These are phyloP conservation scores for Nigrograna mackinnonii DNA, from an alignment of 2,329 filamentous ascomycete species.

Conservation along the genomic window DNA sequence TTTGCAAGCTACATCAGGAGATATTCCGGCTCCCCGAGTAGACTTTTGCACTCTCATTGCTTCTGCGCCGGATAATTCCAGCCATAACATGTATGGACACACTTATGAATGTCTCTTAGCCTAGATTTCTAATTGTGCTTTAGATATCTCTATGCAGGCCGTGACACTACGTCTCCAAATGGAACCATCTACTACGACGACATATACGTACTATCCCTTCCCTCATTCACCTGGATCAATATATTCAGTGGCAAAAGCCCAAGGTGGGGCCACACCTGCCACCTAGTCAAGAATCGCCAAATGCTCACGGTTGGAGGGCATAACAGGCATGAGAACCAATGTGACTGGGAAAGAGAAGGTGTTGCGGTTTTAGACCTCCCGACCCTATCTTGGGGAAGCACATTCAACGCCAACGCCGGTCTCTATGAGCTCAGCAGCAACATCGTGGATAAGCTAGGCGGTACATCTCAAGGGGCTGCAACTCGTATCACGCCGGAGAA, in stretches of 20 bases:
- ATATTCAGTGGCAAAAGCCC: constrained; percentile 41
- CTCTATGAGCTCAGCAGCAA: neutral
- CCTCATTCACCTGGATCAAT: constrained; percentile 51
- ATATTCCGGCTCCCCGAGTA: constrained; percentile 45
- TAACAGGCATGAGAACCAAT: constrained; percentile 8
- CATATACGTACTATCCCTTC: constrained; percentile 50
- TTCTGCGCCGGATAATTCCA: constrained; percentile 49
- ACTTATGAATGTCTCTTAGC: too few species aligned
- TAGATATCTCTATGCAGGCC: constrained; percentile 57
- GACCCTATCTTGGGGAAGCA: constrained; percentile 15
- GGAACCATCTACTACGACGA: too few species aligned
- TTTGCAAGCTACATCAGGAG: constrained; percentile 45
- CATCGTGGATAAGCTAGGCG: neutral
- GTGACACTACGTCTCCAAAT: constrained; percentile 30
- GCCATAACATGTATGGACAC: constrained; percentile 53
- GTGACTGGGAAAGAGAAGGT: constrained; percentile 20
- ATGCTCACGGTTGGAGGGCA: constrained; percentile 46
- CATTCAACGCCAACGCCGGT: constrained; percentile 8
- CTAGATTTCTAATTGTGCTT: too few species aligned
- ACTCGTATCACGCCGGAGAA: too few species aligned
- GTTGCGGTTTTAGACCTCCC: constrained; percentile 17
- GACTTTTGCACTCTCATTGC: constrained; percentile 49
- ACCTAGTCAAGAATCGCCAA: constrained; percentile 42
- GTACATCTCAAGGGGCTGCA: too few species aligned
- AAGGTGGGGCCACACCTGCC: constrained; percentile 47